Conservation (phyloP, 2,329 filamentous ascomycete species). For the Fusarium annulatum region DNA sequence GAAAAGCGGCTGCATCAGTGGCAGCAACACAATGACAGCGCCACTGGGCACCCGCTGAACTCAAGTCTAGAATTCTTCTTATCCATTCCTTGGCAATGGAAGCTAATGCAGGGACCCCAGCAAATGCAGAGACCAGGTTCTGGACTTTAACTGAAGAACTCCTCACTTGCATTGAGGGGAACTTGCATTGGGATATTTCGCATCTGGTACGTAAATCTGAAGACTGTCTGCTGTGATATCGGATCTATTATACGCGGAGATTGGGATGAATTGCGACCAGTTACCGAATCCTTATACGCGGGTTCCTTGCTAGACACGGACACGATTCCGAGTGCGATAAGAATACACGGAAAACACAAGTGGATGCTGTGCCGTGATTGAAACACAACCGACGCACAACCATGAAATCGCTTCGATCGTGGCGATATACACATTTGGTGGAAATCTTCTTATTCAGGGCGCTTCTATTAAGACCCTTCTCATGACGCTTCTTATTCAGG, state of each 20-base stretch:
- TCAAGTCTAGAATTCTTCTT: slow-evolving; percentile 18
- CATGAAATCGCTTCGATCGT: neutral
- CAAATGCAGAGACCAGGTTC: slow-evolving; percentile 28
- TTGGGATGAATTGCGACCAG: slow-evolving; percentile 6
- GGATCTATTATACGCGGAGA: slow-evolving; percentile 17
- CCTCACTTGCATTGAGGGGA: neutral
- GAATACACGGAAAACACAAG: slow-evolving; percentile 9
- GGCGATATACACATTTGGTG: neutral
- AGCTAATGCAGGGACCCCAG: slow-evolving; percentile 36
- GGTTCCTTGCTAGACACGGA: slow-evolving; percentile 20
- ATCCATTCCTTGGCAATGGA: slow-evolving; percentile 22
- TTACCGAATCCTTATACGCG: slow-evolving; percentile 11
- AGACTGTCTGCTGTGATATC: neutral
- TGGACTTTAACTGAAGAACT: slow-evolving; percentile 10
- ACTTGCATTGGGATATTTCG: neutral
- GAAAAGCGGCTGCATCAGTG: slow-evolving; percentile 5
- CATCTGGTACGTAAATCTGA: slow-evolving; percentile 8
- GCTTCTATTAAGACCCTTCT: no score
- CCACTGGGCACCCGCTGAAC: slow-evolving; percentile 24
- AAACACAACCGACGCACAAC: slow-evolving; percentile 10
- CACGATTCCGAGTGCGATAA: slow-evolving; percentile 21
- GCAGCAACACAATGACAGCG: slow-evolving; percentile 3
- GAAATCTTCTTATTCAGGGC: neutral
- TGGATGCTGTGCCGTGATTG: slow-evolving; percentile 25
- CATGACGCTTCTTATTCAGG: neutral